phyloP scores from a whole-genome alignment of 129 eudicot species.

The Flaveria bidentis region DNA sequence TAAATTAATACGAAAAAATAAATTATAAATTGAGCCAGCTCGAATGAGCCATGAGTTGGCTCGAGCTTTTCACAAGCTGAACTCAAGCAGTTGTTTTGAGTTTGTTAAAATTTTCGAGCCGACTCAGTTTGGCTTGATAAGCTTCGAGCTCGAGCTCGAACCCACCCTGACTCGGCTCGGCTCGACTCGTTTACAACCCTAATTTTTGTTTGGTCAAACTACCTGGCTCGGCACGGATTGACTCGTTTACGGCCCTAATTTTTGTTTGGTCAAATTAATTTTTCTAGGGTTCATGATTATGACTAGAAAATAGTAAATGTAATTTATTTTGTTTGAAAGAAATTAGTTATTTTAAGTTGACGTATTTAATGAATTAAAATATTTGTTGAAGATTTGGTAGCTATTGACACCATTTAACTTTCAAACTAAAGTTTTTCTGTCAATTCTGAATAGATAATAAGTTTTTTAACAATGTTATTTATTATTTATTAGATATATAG shows the following conservation, averaged over 20 bases:
- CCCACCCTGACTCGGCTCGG: too few relatives aligned
- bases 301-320: not conserved
- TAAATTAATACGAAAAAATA: too few relatives aligned
- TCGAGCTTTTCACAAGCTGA: too few relatives aligned
- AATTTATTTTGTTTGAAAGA: not conserved
- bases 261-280: too few relatives aligned
- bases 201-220: not conserved
- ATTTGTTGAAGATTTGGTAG: conserved; percentile 10
- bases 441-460: not conserved
- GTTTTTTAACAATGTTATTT: not conserved
- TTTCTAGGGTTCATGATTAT: not conserved
- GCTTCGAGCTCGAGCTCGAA: too few relatives aligned
- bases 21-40: too few relatives aligned
- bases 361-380: not conserved
- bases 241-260: not conserved
- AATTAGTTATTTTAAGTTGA: not conserved
- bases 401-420: not conserved
- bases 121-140: too few relatives aligned
- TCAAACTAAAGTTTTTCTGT: not conserved
- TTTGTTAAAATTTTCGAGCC: too few relatives aligned
- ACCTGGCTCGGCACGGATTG: too few relatives aligned
- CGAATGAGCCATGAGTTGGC: too few relatives aligned
- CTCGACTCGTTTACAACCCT: too few relatives aligned
- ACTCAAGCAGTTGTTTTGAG: too few relatives aligned
- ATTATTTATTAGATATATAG: not conserved